Base-by-base conservation (phyloP, 129 eudicot genomes). In the Tanacetum coccineum region DNA sequence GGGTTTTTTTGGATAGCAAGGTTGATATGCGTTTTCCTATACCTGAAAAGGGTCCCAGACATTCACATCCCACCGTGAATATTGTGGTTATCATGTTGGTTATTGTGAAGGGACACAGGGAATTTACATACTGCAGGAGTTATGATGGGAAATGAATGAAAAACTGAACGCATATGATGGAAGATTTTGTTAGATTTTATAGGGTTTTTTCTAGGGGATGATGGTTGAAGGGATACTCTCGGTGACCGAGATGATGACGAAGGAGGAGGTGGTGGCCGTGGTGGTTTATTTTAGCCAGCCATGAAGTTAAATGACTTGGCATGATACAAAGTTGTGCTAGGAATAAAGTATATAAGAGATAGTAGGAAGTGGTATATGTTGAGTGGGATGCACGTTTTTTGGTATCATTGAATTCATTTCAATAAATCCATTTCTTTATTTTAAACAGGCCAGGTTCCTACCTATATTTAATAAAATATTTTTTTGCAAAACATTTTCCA, bases 31-130 rank as follows among this genome's bases (percentile, higher is more conserved):
- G 95, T 70, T 19, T 84, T 88, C 0, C 95, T 82, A 76, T 76
- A 63, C 26, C 98, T 96, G 58, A 80, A 93, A 0, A 93, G 82
- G 61, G 98, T 93, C 0, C 98, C 98, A 0, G 95, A 86, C 83
- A 92, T 67, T 20, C 91, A 88, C 62, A 84, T 86, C 8, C 89
- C 96, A 1, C 97, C 95, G 52, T 76, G 87, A 40, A 87, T 70
- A 68, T 85, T 89, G 53, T 79, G 78, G 70, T 75, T 84, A 63
- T 79, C 82, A 25, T 58, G 78, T 25, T 56, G 80, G 68, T 64
- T 79, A 73, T 9, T 68, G 66, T 75, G 81, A 63, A 66, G 78
- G 18, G 87, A 52, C 6, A 65, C 82, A 0, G 97, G 97, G 80
- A 91, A 83, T 45, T 88, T 81, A 65, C 97, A 91, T 0, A 96